These are phyloP conservation scores for Aspergillus ochraceoroseus DNA, from an alignment of 2,329 filamentous ascomycete genomes.

Conservation along the genomic window DNA sequence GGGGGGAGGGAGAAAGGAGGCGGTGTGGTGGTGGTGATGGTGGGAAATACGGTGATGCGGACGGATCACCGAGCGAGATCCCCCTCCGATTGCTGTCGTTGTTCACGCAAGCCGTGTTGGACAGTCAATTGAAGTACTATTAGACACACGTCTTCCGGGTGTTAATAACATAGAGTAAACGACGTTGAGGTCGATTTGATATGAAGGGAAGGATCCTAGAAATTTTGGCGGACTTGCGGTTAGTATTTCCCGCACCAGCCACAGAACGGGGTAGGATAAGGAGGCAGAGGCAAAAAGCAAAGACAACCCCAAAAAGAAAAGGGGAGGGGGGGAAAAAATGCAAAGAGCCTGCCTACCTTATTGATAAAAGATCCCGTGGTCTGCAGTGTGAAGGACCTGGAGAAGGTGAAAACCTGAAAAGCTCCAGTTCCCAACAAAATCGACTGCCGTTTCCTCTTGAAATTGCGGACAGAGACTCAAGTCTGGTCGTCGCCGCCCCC, in stretches of 20 bases:
- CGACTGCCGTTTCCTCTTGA: slow-evolving; percentile 1
- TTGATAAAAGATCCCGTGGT: background rate
- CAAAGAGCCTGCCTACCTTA: background rate
- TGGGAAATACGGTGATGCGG: slow-evolving; percentile 17
- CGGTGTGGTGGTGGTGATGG: slow-evolving; percentile 25
- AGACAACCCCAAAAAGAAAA: background rate
- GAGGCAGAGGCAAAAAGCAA: background rate
- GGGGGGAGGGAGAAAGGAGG: slow-evolving; percentile 15
- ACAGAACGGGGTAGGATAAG: slow-evolving; percentile 1
- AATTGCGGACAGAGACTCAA: background rate
- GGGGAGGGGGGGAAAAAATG: background rate
- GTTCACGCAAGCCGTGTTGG: slow-evolving; percentile 3
- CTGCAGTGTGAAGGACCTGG: background rate
- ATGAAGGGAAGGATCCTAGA: slow-evolving; percentile 2
- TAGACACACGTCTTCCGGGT: background rate
- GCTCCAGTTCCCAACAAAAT: slow-evolving; percentile 6
- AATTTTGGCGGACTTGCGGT: slow-evolving; percentile 3
- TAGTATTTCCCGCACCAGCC: slow-evolving; percentile 3
- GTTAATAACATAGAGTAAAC: slow-evolving; percentile 14
- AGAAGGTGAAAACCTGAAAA: background rate
- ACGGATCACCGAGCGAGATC: slow-evolving; percentile 23
- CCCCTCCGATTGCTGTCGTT: slow-evolving; percentile 6
- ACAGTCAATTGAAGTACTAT: background rate
- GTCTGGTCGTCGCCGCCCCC: slow-evolving; percentile 13
- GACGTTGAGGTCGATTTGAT: background rate